Evolutionary conservation across 257 asterid genomes (phyloP).

Genomic region (Penstemon eatonii): DNA sequence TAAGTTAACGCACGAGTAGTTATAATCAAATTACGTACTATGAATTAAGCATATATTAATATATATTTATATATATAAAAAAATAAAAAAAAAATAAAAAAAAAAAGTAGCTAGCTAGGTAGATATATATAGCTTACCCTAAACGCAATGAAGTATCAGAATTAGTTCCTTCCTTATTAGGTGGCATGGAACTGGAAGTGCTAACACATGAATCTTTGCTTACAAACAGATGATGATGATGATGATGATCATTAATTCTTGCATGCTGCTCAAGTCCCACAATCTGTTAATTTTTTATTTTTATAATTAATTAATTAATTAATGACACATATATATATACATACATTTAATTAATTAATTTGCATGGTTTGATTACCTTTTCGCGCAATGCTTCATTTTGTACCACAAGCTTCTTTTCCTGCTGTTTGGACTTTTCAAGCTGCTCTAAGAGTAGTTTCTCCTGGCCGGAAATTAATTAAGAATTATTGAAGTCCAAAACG

Average conservation of each 20-base stretch:
- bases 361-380: constrained; percentile 41
- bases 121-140: too few species aligned
- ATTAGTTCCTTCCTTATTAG: constrained; percentile 32
- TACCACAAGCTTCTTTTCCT: constrained; percentile 51
- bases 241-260: constrained; percentile 17
- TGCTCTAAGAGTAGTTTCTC: constrained; percentile 57
- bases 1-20: too few species aligned
- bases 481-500: too few species aligned
- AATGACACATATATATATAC: neutral
- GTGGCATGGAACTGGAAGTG: constrained; percentile 27
- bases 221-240: constrained; percentile 27
- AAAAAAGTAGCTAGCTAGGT: too few species aligned
- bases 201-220: constrained; percentile 43
- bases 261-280: constrained; percentile 51
- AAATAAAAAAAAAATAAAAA: too few species aligned
- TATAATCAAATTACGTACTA: too few species aligned
- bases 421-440: constrained; percentile 56
- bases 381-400: constrained; percentile 60
- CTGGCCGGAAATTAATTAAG: constrained; percentile 28
- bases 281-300: constrained; percentile 37
- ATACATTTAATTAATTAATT: too few species aligned
- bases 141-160: constrained; percentile 44
- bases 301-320: constrained; percentile 1
- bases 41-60: too few species aligned
- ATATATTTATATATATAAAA: too few species aligned